Conservation (phyloP, 2,329 filamentous ascomycete genomes). For the Neurospora sp. region DNA sequence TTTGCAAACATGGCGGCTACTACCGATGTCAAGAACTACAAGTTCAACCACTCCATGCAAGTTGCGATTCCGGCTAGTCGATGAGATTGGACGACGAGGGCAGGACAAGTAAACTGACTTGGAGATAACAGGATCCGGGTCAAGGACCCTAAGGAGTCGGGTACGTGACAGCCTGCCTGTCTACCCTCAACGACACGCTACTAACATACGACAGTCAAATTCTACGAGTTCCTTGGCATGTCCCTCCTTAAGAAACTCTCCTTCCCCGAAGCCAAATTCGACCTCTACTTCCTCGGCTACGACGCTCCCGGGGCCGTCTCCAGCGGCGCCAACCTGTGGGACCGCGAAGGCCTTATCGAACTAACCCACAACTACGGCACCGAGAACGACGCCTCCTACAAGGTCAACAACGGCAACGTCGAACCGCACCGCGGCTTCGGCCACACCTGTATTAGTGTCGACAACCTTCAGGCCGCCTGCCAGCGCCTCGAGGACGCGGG, state of each 20-base stretch:
- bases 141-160: conserved; percentile 79
- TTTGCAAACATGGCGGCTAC: conserved; percentile 52
- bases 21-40: conserved; percentile 69
- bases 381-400: conserved; percentile 72
- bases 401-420: conserved; percentile 79
- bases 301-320: conserved; percentile 65
- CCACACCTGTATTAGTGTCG: conserved; percentile 75
- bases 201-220: conserved; percentile 51
- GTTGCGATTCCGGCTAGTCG: conserved; percentile 16
- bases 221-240: conserved; percentile 90
- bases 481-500: conserved; percentile 81
- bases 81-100: conserved; percentile 3
- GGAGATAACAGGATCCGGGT: conserved; percentile 63
- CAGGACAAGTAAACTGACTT: conserved; percentile 6
- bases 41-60: conserved; percentile 82
- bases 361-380: conserved; percentile 81
- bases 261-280: conserved; percentile 83
- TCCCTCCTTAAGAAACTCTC: conserved; percentile 70
- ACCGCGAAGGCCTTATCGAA: conserved; percentile 85
- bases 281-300: conserved; percentile 91
- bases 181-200: background rate
- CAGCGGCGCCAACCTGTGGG: conserved; percentile 59
- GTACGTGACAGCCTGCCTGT: conserved; percentile 30
- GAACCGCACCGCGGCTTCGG: conserved; percentile 79
- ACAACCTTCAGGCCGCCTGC: conserved; percentile 83